Base-by-base conservation (phyloP, 2,329 filamentous ascomycete species). In the Fusarium avenaceum region DNA sequence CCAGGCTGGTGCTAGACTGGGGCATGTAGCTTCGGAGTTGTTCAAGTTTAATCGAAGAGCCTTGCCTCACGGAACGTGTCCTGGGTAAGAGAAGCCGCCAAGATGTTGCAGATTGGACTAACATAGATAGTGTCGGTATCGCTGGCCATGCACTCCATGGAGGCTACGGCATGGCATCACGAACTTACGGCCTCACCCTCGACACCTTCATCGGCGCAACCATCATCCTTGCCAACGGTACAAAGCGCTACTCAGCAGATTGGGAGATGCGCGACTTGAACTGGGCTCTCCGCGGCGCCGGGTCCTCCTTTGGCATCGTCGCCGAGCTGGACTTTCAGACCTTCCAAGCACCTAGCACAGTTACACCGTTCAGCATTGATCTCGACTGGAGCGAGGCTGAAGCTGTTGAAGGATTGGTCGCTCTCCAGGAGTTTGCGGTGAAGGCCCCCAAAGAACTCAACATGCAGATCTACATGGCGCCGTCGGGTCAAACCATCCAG, bases 61-160 rank as follows among this genome's bases (percentile, higher is more conserved):
- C 3, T 75, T 87, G 6, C 77, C 81, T 26, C 84, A 86, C 48
- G 84, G 85, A n/a, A 85, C 84, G 2, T 86, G 85, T 64, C 83
- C 85, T 5, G 82, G 80, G 83, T 84, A 69, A 76, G 80, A 3
- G 4, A 0, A 1, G 0, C 2, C 3, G 10, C 4, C 6, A 5
- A 0, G 5, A 10, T 3, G 2, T 4, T 13, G 13, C 15, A 11
- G 17, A 7, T 4, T 15, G 2, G 10, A 28, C 67, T 75, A 11
- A 75, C 47, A 28, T 6, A 9, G 1, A 6, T 5, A 75, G 73
- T 30, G 76, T 77, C 28, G 76, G 76, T 0, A 65, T 77, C 6
- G 57, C 72, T 3, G 76, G 76, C 1, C 76, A 75, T 49, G 71
- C 71, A 11, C 59, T 74, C 11, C 72, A 76, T 19, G 76, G 76